Percentiles rank a stretch among this genome's conserved stretches.
Evolutionary conservation across 176 grass and related monocot genomes (phyloP).

Genomic region (Eleusine coracana): DNA sequence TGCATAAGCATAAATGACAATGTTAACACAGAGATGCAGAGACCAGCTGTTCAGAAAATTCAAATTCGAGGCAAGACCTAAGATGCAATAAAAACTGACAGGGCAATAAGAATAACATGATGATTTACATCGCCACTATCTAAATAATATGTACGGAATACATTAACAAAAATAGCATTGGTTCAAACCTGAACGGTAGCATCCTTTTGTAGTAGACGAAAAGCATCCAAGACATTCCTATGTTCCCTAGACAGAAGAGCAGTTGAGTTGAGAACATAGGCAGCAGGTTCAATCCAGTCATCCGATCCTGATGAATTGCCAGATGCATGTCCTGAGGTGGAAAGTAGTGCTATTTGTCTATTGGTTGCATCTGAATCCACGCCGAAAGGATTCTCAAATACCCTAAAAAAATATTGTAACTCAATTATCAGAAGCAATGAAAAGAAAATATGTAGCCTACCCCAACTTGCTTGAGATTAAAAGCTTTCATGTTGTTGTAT

Average conservation of each 20-base stretch:
- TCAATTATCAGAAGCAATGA: constrained; percentile 23
- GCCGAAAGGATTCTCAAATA: constrained; percentile 48
- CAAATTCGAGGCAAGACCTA: neutral
- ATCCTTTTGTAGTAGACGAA: constrained; percentile 68
- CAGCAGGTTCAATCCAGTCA: constrained; percentile 89
- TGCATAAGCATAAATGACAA: constrained; percentile 50
- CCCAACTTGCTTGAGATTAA: too few species aligned
- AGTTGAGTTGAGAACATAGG: constrained; percentile 63
- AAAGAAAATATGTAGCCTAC: neutral
- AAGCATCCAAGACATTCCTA: constrained; percentile 79
- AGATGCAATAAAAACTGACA: neutral
- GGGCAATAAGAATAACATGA: neutral
- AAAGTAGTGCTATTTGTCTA: constrained; percentile 39
- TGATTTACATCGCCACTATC: neutral
- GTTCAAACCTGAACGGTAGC: constrained; percentile 69
- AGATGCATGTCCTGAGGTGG: constrained; percentile 50
- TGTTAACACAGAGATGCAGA: constrained; percentile 7
- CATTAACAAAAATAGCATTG: neutral
- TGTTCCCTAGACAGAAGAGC: constrained; percentile 56
- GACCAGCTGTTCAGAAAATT: constrained; percentile 13
- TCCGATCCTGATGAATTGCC: constrained; percentile 59
- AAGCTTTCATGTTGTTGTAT: neutral
- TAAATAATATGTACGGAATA: neutral
- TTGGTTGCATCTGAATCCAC: constrained; percentile 31
- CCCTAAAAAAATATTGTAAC: constrained; percentile 35